phyloP scores from a whole-genome alignment of 2,329 filamentous ascomycete genomes.

The Clonostachys rhizophaga region DNA sequence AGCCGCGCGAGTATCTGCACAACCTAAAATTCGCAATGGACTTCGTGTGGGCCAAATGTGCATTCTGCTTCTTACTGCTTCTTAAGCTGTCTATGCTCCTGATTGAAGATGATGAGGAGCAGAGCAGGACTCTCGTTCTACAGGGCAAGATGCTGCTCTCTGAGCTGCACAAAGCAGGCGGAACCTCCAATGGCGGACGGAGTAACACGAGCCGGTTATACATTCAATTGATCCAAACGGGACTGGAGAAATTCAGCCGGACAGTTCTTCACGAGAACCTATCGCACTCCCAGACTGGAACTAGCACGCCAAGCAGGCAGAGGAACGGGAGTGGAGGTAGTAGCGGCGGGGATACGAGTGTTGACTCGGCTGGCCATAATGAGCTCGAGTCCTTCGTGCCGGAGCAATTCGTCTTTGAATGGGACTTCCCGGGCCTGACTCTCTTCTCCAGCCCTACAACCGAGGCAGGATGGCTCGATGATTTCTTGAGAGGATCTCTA shows the following conservation, averaged over 20 bases:
- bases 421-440: slow-evolving; percentile 49
- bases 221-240: slow-evolving; percentile 13
- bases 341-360: neutral
- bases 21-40: slow-evolving; percentile 50
- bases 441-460: slow-evolving; percentile 25
- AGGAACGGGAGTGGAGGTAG: neutral
- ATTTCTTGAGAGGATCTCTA: slow-evolving; percentile 12
- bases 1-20: slow-evolving; percentile 38
- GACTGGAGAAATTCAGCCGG: slow-evolving; percentile 13
- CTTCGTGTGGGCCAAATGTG: slow-evolving; percentile 54
- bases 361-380: slow-evolving; percentile 9
- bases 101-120: slow-evolving; percentile 22
- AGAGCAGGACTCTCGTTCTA: slow-evolving; percentile 7
- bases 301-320: neutral
- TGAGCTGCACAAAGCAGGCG: slow-evolving; percentile 14
- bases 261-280: slow-evolving; percentile 2
- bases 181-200: slow-evolving; percentile 9
- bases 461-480: slow-evolving; percentile 15
- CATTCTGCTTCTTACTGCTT: slow-evolving; percentile 50
- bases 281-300: neutral
- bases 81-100: slow-evolving; percentile 46
- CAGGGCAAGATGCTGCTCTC: slow-evolving; percentile 11
- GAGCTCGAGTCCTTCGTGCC: slow-evolving; percentile 49
- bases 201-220: slow-evolving; percentile 25
- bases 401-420: slow-evolving; percentile 51